Evolutionary conservation across 2,329 filamentous ascomycete genomes (phyloP).

Genomic region (Aureobasidium leucospermi): DNA sequence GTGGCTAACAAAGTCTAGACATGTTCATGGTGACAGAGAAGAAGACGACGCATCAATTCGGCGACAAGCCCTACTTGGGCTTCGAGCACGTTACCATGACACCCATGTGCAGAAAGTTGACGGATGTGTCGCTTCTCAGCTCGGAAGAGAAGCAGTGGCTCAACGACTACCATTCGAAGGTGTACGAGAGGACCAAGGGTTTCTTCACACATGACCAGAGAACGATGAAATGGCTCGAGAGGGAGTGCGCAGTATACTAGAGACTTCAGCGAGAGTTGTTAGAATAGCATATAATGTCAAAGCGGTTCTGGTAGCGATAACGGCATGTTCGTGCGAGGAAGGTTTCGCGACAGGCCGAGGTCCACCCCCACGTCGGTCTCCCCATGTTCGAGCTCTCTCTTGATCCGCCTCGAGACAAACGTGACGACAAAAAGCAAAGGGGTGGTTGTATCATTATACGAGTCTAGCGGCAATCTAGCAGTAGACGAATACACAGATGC

Average conservation of each 20-base stretch:
- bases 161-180: constrained; percentile 75
- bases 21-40: constrained; percentile 84
- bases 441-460: neutral
- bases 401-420: neutral
- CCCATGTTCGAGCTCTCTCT: neutral
- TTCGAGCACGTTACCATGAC: constrained; percentile 98
- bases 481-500: constrained; percentile 14
- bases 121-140: constrained; percentile 67
- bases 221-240: constrained; percentile 72
- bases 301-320: neutral
- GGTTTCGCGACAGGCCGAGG: constrained; percentile 4
- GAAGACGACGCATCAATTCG: constrained; percentile 80
- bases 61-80: constrained; percentile 86
- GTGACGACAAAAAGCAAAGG: neutral
- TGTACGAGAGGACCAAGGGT: constrained; percentile 70
- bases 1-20: constrained; percentile 38
- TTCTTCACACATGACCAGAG: constrained; percentile 67
- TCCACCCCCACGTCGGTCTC: neutral
- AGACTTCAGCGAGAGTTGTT: neutral
- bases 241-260: constrained; percentile 62
- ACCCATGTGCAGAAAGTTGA: constrained; percentile 83
- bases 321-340: neutral
- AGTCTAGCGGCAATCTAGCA: neutral
- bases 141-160: constrained; percentile 74
- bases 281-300: neutral